Percentiles rank a stretch among this genome's conserved stretches.
Evolutionary conservation across 257 asterid species (phyloP).

Genomic region (Capsicum chinense): DNA sequence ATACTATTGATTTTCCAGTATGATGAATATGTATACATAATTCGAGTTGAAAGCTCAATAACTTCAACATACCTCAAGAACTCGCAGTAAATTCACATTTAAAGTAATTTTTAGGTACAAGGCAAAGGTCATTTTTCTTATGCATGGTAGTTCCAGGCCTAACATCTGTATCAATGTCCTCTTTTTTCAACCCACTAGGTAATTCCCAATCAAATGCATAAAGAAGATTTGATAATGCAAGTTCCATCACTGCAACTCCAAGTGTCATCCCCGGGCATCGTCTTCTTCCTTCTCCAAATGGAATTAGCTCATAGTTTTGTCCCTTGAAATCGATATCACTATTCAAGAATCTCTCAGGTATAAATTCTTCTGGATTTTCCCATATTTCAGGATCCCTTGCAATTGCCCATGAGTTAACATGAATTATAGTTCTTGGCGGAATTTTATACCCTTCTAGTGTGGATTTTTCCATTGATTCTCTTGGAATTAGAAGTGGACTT

Average conservation of each 20-base stretch:
- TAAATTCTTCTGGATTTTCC: not conserved
- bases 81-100: too few species aligned
- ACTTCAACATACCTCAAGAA: too few species aligned
- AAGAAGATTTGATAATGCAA: constrained; percentile 17
- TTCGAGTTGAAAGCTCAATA: too few species aligned
- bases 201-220: constrained; percentile 15
- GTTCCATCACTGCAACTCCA: not conserved
- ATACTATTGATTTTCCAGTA: too few species aligned
- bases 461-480: not conserved
- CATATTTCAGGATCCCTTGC: not conserved
- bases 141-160: not conserved
- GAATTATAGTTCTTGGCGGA: not conserved
- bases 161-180: not conserved
- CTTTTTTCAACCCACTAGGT: not conserved
- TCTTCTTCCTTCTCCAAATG: constrained; percentile 4
- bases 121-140: not conserved
- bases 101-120: not conserved
- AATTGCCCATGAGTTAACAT: not conserved
- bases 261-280: not conserved
- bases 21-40: too few species aligned
- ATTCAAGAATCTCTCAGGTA: not conserved
- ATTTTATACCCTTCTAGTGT: not conserved
- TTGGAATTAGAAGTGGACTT: not conserved
- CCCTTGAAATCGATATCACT: not conserved
- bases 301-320: not conserved